Conservation (phyloP, 495 filamentous ascomycete species). For the Annulohypoxylon maeteangense region DNA sequence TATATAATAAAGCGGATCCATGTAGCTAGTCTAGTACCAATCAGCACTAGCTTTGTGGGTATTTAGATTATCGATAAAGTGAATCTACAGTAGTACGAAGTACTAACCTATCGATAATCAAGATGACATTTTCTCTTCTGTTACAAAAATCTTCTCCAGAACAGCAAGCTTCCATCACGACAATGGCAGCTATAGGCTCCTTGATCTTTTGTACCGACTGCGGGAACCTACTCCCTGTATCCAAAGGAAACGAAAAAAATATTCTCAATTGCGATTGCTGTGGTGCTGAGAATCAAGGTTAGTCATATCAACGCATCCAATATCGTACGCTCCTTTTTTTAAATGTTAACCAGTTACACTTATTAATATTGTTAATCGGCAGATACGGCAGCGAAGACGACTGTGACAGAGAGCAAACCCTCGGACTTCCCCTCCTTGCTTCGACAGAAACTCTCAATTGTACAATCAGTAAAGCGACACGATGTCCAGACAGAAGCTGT, state of each 20-base stretch:
- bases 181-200: slow-evolving; percentile 88
- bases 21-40: no score
- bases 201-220: slow-evolving; percentile 94
- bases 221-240: slow-evolving; percentile 86
- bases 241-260: slow-evolving; percentile 76
- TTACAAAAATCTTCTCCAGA: background rate
- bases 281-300: slow-evolving; percentile 84
- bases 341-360: background rate
- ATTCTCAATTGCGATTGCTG: slow-evolving; percentile 86
- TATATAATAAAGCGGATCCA: no score
- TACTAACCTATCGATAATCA: background rate
- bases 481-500: slow-evolving; percentile 81
- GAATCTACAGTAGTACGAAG: no score
- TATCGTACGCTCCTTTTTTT: background rate
- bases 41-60: no score
- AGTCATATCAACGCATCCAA: background rate
- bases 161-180: background rate
- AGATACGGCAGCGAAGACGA: slow-evolving; percentile 85
- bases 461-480: slow-evolving; percentile 82
- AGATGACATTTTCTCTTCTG: background rate
- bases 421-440: slow-evolving; percentile 88
- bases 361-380: slow-evolving; percentile 18
- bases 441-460: slow-evolving; percentile 83
- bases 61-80: background rate
- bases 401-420: slow-evolving; percentile 84